Evolutionary conservation across 441 rosid genomes (phyloP).

Genomic region (California macrophylla): DNA sequence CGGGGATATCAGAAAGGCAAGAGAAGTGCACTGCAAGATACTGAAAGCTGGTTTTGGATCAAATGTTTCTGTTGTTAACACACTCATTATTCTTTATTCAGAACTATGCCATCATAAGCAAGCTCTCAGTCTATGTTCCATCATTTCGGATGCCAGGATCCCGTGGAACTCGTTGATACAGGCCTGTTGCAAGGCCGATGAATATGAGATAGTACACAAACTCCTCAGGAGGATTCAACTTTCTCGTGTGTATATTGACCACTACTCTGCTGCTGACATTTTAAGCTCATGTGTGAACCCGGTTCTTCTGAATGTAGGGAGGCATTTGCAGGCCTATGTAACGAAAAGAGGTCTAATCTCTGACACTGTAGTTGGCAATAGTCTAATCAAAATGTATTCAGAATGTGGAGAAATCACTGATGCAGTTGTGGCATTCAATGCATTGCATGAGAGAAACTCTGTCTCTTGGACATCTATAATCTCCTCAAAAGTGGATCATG

Average conservation of each 20-base stretch:
- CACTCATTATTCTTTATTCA: slow-evolving; percentile 20
- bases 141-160: slow-evolving; percentile 19
- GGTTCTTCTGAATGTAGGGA: slow-evolving; percentile 19
- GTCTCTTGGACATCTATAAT: slow-evolving; percentile 27
- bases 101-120: slow-evolving; percentile 20
- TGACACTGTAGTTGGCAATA: slow-evolving; percentile 17
- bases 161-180: slow-evolving; percentile 21
- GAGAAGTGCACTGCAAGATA: slow-evolving; percentile 28
- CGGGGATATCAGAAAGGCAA: slow-evolving; percentile 22
- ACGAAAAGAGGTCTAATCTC: slow-evolving; percentile 25
- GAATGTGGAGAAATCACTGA: slow-evolving; percentile 17
- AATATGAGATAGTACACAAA: slow-evolving; percentile 21
- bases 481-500: slow-evolving; percentile 25
- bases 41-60: slow-evolving; percentile 23
- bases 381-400: slow-evolving; percentile 22
- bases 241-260: slow-evolving; percentile 19
- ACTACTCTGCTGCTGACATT: slow-evolving; percentile 16
- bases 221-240: slow-evolving; percentile 22
- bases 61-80: slow-evolving; percentile 21
- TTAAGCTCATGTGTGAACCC: slow-evolving; percentile 19
- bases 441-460: slow-evolving; percentile 18
- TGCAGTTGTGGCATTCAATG: slow-evolving; percentile 18
- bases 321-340: slow-evolving; percentile 26
- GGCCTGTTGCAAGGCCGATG: slow-evolving; percentile 21
- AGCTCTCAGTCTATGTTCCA: slow-evolving; percentile 23